Conservation (phyloP, 345 rosid species). For the Bretschneidera sinensis region DNA sequence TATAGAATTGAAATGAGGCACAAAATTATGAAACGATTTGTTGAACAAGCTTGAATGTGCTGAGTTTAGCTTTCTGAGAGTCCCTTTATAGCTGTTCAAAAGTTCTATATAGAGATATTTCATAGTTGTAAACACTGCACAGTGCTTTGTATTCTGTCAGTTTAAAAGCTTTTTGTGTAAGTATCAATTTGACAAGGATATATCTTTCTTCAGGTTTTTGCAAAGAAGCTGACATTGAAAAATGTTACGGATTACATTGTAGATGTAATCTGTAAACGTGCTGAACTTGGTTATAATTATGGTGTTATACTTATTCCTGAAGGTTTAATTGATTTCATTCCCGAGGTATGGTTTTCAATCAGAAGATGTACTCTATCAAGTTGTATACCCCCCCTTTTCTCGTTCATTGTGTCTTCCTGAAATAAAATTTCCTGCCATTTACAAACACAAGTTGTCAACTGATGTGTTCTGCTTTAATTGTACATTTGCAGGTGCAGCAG, state of each 20-base stretch:
- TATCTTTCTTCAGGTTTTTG: constrained; percentile 54
- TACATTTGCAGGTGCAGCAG: constrained; percentile 63
- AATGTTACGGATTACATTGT: constrained; percentile 85
- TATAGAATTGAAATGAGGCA: no score
- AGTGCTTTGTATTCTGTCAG: no score
- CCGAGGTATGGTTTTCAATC: constrained; percentile 53
- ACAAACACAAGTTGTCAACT: background rate
- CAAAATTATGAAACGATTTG: no score
- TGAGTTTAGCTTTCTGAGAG: no score
- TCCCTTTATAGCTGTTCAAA: no score
- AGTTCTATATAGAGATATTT: no score
- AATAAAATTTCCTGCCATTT: background rate
- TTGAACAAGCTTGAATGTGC: no score
- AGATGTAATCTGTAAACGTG: constrained; percentile 72
- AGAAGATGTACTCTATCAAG: background rate
- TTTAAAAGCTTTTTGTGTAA: no score
- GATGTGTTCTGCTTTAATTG: background rate
- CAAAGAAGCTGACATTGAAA: constrained; percentile 73
- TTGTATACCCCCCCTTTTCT: background rate
- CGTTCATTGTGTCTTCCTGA: background rate
- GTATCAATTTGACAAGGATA: constrained; percentile 6
- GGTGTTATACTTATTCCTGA: constrained; percentile 96
- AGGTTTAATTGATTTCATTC: constrained; percentile 98
- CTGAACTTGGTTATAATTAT: constrained; percentile 66
- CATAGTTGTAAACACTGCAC: no score